These are phyloP conservation scores for Omphalotus guepiniiformis DNA, from an alignment of 768 basidiomycete species.

Conservation along the genomic window DNA sequence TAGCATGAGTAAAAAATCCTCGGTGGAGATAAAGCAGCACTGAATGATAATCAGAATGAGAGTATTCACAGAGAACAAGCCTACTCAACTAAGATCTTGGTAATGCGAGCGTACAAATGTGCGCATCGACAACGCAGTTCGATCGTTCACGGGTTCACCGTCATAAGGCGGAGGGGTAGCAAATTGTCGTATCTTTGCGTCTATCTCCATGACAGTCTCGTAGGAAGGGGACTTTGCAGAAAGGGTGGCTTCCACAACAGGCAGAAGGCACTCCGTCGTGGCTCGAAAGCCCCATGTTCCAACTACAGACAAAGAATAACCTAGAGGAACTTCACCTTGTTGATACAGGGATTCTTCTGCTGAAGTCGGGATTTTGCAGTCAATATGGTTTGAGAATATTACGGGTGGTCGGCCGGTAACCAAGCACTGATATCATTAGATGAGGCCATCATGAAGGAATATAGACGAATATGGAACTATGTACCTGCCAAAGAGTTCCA, in stretches of 20 bases:
- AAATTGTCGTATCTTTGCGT: constrained; percentile 42
- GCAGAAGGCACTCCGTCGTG: constrained; percentile 36
- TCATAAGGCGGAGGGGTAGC: constrained; percentile 21
- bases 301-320: constrained; percentile 32
- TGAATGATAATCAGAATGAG: constrained; percentile 15
- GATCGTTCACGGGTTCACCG: constrained; percentile 18
- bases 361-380: constrained; percentile 41
- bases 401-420: constrained; percentile 46
- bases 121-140: constrained; percentile 38
- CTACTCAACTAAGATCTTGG: constrained; percentile 37
- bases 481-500: constrained; percentile 48
- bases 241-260: constrained; percentile 36
- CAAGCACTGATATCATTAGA: constrained; percentile 29
- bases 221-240: constrained; percentile 42
- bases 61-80: constrained; percentile 9
- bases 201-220: constrained; percentile 43
- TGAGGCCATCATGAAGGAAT: too few relatives aligned
- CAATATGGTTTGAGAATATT: constrained; percentile 37
- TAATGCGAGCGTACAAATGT: constrained; percentile 39
- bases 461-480: constrained; percentile 8
- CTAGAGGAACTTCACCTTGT: constrained; percentile 36
- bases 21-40: constrained; percentile 55
- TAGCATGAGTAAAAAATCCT: constrained; percentile 52
- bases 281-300: constrained; percentile 45
- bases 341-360: constrained; percentile 43